Evolutionary conservation across 768 basidiomycete species (phyloP).

Genomic region (Glaciozyma antarctica): DNA sequence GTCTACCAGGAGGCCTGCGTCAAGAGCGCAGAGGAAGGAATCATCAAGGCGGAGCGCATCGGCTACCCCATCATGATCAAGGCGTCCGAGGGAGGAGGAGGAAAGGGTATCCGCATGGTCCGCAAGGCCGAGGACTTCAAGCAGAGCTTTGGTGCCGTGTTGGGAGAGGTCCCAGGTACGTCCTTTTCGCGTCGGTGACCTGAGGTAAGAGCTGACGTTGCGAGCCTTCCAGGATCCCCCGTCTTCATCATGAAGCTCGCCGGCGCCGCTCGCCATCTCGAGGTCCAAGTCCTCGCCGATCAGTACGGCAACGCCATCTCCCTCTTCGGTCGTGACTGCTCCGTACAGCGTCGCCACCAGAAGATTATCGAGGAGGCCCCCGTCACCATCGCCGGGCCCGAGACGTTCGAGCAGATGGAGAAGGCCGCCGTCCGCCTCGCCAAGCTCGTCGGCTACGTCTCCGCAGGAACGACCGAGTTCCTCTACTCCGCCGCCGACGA

Average conservation of each 20-base stretch:
- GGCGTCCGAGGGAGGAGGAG: conserved; percentile 96
- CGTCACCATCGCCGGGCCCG: conserved; percentile 87
- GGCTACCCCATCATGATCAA: conserved; percentile 99
- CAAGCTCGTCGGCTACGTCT: conserved; percentile 96
- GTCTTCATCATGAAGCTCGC: conserved; percentile 84
- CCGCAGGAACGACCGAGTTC: conserved; percentile 75
- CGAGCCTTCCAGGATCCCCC: conserved; percentile 53
- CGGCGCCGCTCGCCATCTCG: conserved; percentile 90
- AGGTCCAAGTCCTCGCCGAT: conserved; percentile 95
- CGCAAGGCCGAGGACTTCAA: conserved; percentile 77
- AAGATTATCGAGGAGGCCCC: conserved; percentile 99
- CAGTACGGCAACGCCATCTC: conserved; percentile 99
- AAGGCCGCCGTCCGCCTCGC: conserved; percentile 98
- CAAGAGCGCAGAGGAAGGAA: conserved; percentile 72
- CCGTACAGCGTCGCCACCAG: conserved; percentile 96
- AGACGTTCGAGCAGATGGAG: conserved; percentile 94
- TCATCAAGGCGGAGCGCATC: conserved; percentile 71
- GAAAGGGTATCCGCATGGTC: conserved; percentile 96
- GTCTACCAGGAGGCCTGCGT: conserved; percentile 85
- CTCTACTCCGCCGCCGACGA: conserved; percentile 91
- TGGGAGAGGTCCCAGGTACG: conserved; percentile 90
- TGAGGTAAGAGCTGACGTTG: conserved; percentile 8
- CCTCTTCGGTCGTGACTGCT: conserved; percentile 97
- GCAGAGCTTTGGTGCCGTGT: conserved; percentile 86
- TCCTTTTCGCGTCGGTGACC: neutral